Evolutionary conservation across 768 basidiomycete genomes (phyloP), one percentile per base, ranked within the genome.

Genomic region (Amanita jacksonii): DNA sequence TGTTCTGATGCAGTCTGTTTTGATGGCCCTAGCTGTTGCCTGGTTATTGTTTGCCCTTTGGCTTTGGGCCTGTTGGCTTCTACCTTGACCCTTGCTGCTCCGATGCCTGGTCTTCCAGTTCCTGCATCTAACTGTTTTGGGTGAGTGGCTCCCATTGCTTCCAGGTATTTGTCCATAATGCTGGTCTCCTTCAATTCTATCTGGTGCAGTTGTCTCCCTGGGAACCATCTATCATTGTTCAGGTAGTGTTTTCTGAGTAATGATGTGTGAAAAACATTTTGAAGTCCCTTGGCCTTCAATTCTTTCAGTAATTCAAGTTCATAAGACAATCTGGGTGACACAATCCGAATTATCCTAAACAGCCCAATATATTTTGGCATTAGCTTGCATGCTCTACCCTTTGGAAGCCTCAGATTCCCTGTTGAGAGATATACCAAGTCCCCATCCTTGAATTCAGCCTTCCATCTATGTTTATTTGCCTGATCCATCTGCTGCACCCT

Each of bases 191-290:
- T 33, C 0, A 64, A 49, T 28, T 57, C 47, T 7, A 37, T 13
- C 31, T 55, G 60, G 1, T 55, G 52, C 20, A 64, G 15, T 66
- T 66, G 68, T 0, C 63, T 55, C 0, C 55, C 54, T 1, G 70
- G 69, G 50, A 72, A 73, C 0, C 59, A 39, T 0, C 42, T n/a
- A 19, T 37, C 36, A 20, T 37, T 19, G 46, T 72, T 73, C 0
- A 63, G 54, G 2, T 53, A 6, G 27, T 62, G 60, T 0, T 54
- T 52, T 0, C 54, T 13, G 0, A 72, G 53, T 10, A 63, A 45
- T 1, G 59, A 63, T 0, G 59, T 51, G 40, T 73, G 67, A 49
- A 68, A 70, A 0, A 54, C 57, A 3, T 60, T 54, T 42, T 61
- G 58, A 1, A 63, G 49, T 9, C 47, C 58, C 5, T 46, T 24